Percentiles rank a stretch among this genome's conserved stretches.
phyloP scores from a whole-genome alignment of 2,329 filamentous ascomycete genomes.

The Elsinoe perseae region DNA sequence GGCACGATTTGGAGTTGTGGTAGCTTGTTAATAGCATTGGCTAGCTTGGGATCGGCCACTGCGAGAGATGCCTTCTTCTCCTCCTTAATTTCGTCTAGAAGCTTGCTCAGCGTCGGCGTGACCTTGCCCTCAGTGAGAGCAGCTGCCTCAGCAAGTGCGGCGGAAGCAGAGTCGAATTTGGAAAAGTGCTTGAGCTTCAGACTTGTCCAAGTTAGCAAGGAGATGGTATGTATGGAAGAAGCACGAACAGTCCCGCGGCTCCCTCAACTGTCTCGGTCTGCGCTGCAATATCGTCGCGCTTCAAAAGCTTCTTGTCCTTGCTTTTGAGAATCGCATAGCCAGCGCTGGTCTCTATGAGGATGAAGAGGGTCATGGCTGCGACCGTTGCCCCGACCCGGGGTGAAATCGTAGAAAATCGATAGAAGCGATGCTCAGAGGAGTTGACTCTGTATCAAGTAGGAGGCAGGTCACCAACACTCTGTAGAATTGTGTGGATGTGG shows the following conservation, averaged over 20 bases:
- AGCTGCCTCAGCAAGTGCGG: conserved; percentile 83
- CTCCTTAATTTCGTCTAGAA: conserved; percentile 86
- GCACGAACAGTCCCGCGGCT: conserved; percentile 61
- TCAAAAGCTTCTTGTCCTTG: conserved; percentile 95
- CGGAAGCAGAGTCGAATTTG: conserved; percentile 91
- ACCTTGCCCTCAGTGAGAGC: conserved; percentile 81
- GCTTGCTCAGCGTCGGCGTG: conserved; percentile 70
- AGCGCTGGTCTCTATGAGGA: conserved; percentile 88
- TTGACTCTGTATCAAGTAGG: not conserved
- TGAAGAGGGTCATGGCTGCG: conserved; percentile 52
- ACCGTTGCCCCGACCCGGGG: not conserved
- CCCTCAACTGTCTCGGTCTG: conserved; percentile 75
- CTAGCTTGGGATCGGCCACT: conserved; percentile 86
- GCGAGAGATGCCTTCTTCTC: conserved; percentile 96
- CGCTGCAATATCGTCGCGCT: conserved; percentile 69
- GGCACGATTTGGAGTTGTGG: conserved; percentile 78
- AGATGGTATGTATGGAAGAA: conserved; percentile 29
- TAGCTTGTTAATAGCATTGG: conserved; percentile 84
- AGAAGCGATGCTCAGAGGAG: too few relatives aligned
- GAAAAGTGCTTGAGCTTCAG: conserved; percentile 94
- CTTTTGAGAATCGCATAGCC: conserved; percentile 98
- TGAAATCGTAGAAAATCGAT: not conserved
- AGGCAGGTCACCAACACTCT: not conserved
- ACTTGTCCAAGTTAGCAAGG: conserved; percentile 4
- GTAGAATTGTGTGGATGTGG: not conserved